phyloP scores from a whole-genome alignment of 305 asterid genomes.

The Fraxinus velutina region DNA sequence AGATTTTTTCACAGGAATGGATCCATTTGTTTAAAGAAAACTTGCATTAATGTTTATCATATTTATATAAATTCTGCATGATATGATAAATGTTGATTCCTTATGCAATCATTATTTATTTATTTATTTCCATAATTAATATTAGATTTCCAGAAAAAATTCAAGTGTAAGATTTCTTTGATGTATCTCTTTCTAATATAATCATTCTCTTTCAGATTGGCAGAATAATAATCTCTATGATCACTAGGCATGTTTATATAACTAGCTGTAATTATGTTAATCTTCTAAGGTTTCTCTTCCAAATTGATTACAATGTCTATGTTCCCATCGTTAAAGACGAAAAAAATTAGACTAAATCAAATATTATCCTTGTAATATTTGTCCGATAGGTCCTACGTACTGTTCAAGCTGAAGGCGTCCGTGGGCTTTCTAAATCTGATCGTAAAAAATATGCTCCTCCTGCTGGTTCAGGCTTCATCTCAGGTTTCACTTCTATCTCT shows the following conservation, averaged over 20 bases:
- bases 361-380: conserved; percentile 8
- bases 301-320: conserved; percentile 1
- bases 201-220: neutral
- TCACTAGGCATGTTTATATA: neutral
- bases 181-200: neutral
- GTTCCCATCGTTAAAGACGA: conserved; percentile 6
- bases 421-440: conserved; percentile 64
- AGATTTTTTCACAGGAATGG: neutral
- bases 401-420: conserved; percentile 88
- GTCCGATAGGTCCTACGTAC: conserved; percentile 61
- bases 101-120: neutral
- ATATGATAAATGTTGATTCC: neutral
- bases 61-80: neutral
- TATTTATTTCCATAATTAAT: neutral
- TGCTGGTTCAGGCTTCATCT: conserved; percentile 93
- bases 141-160: neutral
- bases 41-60: neutral
- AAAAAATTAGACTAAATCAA: neutral
- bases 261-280: neutral
- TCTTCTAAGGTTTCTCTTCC: neutral
- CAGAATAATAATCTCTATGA: neutral
- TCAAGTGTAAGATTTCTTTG: conserved; percentile 6
- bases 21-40: neutral
- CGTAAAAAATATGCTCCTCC: conserved; percentile 81
- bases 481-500: conserved; percentile 75